phyloP scores from a whole-genome alignment of 2,329 filamentous ascomycete genomes.

The Helotiales sp. region DNA sequence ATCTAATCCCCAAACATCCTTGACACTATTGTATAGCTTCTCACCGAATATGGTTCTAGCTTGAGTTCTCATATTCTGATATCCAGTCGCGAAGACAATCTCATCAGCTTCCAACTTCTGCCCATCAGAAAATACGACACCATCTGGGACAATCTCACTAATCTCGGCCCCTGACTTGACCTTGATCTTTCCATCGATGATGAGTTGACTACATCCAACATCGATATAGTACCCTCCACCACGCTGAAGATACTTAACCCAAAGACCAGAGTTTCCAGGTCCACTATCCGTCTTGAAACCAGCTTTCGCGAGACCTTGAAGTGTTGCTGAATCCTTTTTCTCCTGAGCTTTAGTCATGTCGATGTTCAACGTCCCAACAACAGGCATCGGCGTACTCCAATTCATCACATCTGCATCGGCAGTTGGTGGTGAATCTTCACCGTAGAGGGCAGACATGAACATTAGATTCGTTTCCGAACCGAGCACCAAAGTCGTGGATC shows the following conservation, averaged over 20 bases:
- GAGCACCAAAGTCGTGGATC: conserved; percentile 66
- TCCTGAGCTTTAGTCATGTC: conserved; percentile 41
- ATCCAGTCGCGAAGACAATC: conserved; percentile 50
- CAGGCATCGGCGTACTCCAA: conserved; percentile 56
- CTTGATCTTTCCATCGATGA: conserved; percentile 45
- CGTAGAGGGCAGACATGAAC: conserved; percentile 28
- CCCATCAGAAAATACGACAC: conserved; percentile 20
- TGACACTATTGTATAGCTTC: conserved; percentile 47
- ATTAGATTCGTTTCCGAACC: conserved; percentile 39
- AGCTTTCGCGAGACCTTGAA: conserved; percentile 53
- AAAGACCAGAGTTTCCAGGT: conserved; percentile 34
- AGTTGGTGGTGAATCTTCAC: conserved; percentile 50
- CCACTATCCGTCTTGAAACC: conserved; percentile 59
- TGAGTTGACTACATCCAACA: conserved; percentile 52
- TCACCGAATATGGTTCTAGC: conserved; percentile 51
- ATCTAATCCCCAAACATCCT: conserved; percentile 51
- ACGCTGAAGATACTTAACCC: conserved; percentile 57
- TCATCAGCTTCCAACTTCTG: conserved; percentile 43
- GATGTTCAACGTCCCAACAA: conserved; percentile 60
- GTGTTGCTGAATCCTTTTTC: conserved; percentile 37
- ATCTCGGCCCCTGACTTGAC: conserved; percentile 55
- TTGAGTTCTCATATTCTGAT: conserved; percentile 54
- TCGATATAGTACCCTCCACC: conserved; percentile 61
- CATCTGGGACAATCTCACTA: conserved; percentile 42
- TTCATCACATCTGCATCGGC: conserved; percentile 66